Evolutionary conservation across 495 filamentous ascomycete genomes (phyloP).

Genomic region (Penicillium salamii): DNA sequence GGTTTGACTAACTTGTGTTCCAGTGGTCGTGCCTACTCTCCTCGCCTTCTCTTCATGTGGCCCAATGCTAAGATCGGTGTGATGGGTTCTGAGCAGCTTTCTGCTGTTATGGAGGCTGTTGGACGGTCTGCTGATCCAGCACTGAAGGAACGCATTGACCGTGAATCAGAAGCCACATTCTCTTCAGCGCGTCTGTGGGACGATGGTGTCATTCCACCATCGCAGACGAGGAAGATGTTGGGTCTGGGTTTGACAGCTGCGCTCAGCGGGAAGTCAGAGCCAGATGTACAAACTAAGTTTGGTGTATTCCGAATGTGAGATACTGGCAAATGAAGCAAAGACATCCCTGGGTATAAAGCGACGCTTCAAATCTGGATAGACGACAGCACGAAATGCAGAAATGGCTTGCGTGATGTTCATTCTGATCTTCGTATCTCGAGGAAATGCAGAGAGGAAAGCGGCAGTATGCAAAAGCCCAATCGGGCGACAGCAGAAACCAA

Average conservation of each 20-base stretch:
- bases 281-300: slow-evolving; percentile 68
- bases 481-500: slow-evolving; percentile 5
- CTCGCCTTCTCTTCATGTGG: slow-evolving; percentile 95
- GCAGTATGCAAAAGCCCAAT: background rate
- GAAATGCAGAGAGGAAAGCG: background rate
- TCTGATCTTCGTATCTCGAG: background rate
- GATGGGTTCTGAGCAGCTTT: slow-evolving; percentile 94
- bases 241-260: slow-evolving; percentile 81
- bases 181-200: slow-evolving; percentile 92
- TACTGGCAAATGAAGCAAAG: background rate
- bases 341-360: too few relatives aligned
- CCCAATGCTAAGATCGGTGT: slow-evolving; percentile 92
- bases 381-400: too few relatives aligned
- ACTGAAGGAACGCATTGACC: slow-evolving; percentile 80
- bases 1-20: slow-evolving; percentile 3
- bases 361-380: too few relatives aligned
- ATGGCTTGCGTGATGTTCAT: background rate
- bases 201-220: slow-evolving; percentile 89
- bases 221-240: slow-evolving; percentile 79
- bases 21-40: slow-evolving; percentile 89
- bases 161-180: slow-evolving; percentile 85
- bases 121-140: slow-evolving; percentile 79
- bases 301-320: slow-evolving; percentile 93
- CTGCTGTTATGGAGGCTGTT: slow-evolving; percentile 90
- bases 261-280: slow-evolving; percentile 59